phyloP scores from a whole-genome alignment of 202 grass and related monocot genomes.

The Alloteropsis angusta region DNA sequence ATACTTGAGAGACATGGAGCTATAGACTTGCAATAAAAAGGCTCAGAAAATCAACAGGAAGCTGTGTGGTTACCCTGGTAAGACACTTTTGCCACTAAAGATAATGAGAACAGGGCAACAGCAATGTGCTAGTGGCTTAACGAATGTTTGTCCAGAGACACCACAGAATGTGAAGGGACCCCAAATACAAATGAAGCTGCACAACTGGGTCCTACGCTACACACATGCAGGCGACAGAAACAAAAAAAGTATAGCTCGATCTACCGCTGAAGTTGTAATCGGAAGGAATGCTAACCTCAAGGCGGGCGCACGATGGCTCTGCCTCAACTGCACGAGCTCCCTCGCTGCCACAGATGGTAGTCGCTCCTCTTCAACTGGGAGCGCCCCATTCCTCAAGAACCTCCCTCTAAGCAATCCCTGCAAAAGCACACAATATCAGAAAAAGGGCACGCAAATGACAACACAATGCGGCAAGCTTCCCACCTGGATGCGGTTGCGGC shows the following conservation, averaged over 20 bases:
- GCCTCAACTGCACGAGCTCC: conserved; percentile 88
- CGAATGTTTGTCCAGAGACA: conserved; percentile 5
- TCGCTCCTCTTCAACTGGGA: conserved; percentile 58
- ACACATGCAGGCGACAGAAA: not conserved
- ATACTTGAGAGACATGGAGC: not conserved
- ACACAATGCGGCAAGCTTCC: not conserved
- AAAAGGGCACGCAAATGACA: not conserved
- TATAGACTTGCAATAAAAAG: not conserved
- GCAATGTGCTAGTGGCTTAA: not conserved
- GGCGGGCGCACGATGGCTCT: conserved; percentile 61
- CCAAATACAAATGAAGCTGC: conserved; percentile 12
- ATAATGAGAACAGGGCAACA: not conserved
- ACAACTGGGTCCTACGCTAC: conserved; percentile 5
- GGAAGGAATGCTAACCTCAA: conserved; percentile 44
- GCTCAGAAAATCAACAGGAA: not conserved
- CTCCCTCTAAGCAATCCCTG: conserved; percentile 88
- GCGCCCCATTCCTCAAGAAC: conserved; percentile 66
- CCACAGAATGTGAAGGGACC: conserved; percentile 13
- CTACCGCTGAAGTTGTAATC: not conserved
- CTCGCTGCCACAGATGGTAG: conserved; percentile 61
- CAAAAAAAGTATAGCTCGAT: not conserved
- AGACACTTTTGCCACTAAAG: not conserved
- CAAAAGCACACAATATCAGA: not conserved
- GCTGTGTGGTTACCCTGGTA: not conserved
- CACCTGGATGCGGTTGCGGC: conserved; percentile 79